These are phyloP conservation scores for Plicaturopsis crispa DNA, from an alignment of 768 basidiomycete genomes.

Conservation along the genomic window DNA sequence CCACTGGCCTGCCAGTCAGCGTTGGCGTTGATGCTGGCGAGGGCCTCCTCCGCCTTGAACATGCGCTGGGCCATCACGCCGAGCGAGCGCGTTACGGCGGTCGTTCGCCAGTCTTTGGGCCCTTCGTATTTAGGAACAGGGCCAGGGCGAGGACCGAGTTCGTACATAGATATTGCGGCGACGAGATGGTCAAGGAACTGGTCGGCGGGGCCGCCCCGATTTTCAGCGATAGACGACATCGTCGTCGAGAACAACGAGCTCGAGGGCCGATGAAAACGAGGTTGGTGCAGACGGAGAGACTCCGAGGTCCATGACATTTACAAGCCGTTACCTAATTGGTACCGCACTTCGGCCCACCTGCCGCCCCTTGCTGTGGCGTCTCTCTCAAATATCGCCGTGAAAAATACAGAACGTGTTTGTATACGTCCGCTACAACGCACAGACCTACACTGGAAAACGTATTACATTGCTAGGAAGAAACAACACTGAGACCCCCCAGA, in stretches of 20 bases:
- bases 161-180: slow-evolving; percentile 51
- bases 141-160: slow-evolving; percentile 41
- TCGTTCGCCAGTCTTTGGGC: slow-evolving; percentile 49
- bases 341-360: no score
- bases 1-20: slow-evolving; percentile 21
- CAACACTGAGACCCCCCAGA: no score
- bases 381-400: no score
- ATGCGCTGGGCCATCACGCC: slow-evolving; percentile 43
- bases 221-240: background rate
- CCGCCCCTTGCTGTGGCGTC: no score
- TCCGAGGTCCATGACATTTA: no score
- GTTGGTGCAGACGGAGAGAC: no score
- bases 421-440: no score
- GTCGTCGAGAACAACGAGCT: background rate
- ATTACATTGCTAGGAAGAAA: no score
- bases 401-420: no score
- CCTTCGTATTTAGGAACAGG: slow-evolving; percentile 50
- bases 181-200: slow-evolving; percentile 48
- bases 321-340: no score
- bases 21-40: slow-evolving; percentile 30
- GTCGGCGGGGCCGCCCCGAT: slow-evolving; percentile 12
- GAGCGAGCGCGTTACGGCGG: slow-evolving; percentile 46
- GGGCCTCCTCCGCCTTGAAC: slow-evolving; percentile 44
- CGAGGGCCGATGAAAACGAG: no score
- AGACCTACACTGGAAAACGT: no score